Percentiles rank a stretch among this genome's conserved stretches.
Conservation (phyloP, 352 stramenopile species). For the Globisporangium ultimum region DNA sequence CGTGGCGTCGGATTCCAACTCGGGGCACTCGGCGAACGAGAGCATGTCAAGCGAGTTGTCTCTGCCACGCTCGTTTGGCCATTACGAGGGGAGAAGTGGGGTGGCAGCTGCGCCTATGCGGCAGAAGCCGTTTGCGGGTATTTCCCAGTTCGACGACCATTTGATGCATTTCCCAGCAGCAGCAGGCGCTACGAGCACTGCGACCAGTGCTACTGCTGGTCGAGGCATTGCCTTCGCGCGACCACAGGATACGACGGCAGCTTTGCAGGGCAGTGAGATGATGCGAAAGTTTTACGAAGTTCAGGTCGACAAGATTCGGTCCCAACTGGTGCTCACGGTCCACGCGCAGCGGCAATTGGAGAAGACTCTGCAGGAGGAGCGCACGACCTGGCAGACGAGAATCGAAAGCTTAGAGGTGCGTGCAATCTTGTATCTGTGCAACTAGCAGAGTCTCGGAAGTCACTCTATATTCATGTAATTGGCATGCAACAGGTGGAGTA, state of each 20-base stretch:
- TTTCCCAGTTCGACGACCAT: slow-evolving; percentile 66
- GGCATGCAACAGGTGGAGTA: slow-evolving; percentile 3
- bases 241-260: slow-evolving; percentile 3
- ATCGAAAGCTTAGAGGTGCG: slow-evolving; percentile 25
- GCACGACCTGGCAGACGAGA: slow-evolving; percentile 21
- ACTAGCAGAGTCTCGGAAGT: background rate
- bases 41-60: slow-evolving; percentile 71
- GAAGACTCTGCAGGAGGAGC: slow-evolving; percentile 44
- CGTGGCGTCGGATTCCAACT: slow-evolving; percentile 40
- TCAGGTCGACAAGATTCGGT: slow-evolving; percentile 72
- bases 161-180: slow-evolving; percentile 22
- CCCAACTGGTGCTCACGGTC: slow-evolving; percentile 43
- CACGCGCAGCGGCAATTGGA: slow-evolving; percentile 50
- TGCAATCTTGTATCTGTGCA: background rate
- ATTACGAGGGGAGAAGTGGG: slow-evolving; percentile 30
- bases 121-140: slow-evolving; percentile 7
- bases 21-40: slow-evolving; percentile 42
- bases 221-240: slow-evolving; percentile 1
- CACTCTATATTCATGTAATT: background rate
- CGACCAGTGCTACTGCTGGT: slow-evolving; percentile 1
- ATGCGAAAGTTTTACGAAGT: slow-evolving; percentile 84
- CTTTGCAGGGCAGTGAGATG: slow-evolving; percentile 22
- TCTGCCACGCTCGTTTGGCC: slow-evolving; percentile 62
- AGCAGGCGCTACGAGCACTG: background rate
- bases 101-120: background rate